These are phyloP conservation scores for Cornus kousa DNA, from an alignment of 148 eudicot genomes.

Conservation along the genomic window DNA sequence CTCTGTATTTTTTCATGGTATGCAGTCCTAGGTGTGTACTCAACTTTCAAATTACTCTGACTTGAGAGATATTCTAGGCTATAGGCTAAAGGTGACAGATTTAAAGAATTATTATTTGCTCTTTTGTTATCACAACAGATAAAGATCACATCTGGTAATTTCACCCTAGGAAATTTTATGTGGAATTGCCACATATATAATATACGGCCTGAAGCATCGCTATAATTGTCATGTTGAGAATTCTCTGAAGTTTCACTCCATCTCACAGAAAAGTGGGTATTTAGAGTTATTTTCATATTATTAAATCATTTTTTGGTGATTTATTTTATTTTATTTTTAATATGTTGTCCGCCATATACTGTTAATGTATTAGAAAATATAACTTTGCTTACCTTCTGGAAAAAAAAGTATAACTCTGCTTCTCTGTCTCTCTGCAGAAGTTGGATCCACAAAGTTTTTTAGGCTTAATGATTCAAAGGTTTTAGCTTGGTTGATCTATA, in stretches of 20 bases:
- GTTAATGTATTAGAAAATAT: not conserved
- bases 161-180: not conserved
- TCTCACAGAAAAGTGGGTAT: not conserved
- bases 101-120: not conserved
- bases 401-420: not conserved
- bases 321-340: not conserved
- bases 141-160: not conserved
- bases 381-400: not conserved
- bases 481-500: slow-evolving; percentile 69
- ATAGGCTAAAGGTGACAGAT: not conserved
- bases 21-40: not conserved
- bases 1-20: not conserved
- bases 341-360: not conserved
- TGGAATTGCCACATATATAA: not conserved
- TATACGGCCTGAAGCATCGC: not conserved
- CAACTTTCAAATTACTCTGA: not conserved
- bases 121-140: not conserved
- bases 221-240: not conserved
- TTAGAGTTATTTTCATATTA: not conserved
- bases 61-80: slow-evolving; percentile 3
- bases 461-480: slow-evolving; percentile 93
- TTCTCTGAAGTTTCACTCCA: not conserved
- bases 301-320: not conserved
- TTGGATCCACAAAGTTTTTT: slow-evolving; percentile 81
- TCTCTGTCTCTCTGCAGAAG: slow-evolving; percentile 47